Evolutionary conservation across 139 green algal genomes (phyloP), one percentile per base, ranked within the genome.

Genomic region (Tetradesmus obliquus): DNA sequence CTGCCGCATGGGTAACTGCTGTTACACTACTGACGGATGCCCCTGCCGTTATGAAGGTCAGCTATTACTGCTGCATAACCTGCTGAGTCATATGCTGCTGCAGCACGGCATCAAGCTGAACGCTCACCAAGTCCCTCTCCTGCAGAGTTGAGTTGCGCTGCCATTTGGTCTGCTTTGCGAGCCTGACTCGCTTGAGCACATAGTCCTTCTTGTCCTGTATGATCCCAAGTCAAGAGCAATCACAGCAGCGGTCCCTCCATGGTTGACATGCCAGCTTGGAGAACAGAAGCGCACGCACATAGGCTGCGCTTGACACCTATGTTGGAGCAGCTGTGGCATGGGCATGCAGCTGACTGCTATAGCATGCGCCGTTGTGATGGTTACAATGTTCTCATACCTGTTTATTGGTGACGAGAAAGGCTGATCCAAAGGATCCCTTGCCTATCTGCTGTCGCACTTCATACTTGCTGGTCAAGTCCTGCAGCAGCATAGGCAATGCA

Each of bases 101-200:
- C 60, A 71, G 60, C 8, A 71, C 66, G n/a, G 66, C 66, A 76
- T n/a, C 15, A 6, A 6, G 3, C 5, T 24, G 15, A 24, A 4
- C 51, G 60, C 91, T 82, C 85, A 96, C 94, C n/a, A 97, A 88
- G 84, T 96, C 89, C 10, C 95, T 92, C 80, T 97, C 95, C 79
- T 95, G 94, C 1, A 93, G 85, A 0, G 93, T 95, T 1, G 91
- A 91, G 71, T 91, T 87, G 9, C 95, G 90, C 81, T 97, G 95
- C 94, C 94, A 97, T 13, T 96, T 92, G 3, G 84, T 95, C 86
- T 96, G 94, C 45, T 93, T 89, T 1, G 94, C 94, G 51, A 97
- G 91, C n/a, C 93, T 88, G 0, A 97, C 91, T 8, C 90, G 79
- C 88, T 97, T 97, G 24, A 97, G 92, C 53, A 96, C 95, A 87